Evolutionary conservation across 306 rosid species (phyloP).

Genomic region (Styphnolobium japonicum): DNA sequence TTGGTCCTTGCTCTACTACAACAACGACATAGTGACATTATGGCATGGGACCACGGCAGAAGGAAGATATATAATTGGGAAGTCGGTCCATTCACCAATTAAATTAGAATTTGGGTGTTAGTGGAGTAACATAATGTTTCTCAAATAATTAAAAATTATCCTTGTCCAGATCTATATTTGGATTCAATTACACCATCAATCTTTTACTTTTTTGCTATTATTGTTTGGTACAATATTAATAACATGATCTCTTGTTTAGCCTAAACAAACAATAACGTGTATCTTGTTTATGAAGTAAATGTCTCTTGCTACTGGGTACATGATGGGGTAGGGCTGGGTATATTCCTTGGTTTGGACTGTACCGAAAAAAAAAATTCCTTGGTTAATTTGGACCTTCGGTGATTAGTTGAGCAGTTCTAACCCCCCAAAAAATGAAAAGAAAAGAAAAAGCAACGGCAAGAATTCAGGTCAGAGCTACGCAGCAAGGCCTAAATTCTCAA

Average conservation of each 20-base stretch:
- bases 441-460: no score
- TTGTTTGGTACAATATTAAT: neutral
- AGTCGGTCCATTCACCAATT: neutral
- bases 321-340: no score
- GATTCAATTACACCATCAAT: neutral
- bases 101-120: neutral
- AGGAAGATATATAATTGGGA: neutral
- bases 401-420: no score
- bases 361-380: no score
- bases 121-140: neutral
- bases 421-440: no score
- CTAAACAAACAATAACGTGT: neutral
- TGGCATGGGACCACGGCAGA: neutral
- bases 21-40: neutral
- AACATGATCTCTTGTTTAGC: neutral
- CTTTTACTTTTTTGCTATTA: neutral
- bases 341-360: no score
- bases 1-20: neutral
- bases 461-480: no score
- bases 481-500: no score
- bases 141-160: neutral
- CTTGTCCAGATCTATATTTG: neutral
- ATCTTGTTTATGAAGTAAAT: neutral
- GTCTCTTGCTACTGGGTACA: neutral
- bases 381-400: no score